Percentiles rank a stretch among this genome's conserved stretches.
phyloP scores from a whole-genome alignment of 495 filamentous ascomycete genomes.

The Tuber microsphaerosporum region DNA sequence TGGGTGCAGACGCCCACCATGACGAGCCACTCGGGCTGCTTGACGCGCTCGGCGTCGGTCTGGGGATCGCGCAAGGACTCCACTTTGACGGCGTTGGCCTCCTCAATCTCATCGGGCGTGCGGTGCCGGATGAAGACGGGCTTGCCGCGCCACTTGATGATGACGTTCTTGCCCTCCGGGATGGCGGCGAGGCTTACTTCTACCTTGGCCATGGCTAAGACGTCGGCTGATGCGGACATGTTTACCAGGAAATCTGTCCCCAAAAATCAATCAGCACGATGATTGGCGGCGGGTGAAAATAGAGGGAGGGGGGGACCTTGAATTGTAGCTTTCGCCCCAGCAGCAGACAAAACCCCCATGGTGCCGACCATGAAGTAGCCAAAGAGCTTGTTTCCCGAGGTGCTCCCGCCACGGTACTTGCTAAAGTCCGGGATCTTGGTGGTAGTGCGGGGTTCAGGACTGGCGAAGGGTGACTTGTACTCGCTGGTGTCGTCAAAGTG shows the following conservation, averaged over 20 bases:
- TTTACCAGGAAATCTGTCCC: constrained; percentile 91
- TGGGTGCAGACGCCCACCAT: constrained; percentile 99
- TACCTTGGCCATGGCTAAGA: constrained; percentile 98
- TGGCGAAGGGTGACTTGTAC: constrained; percentile 41
- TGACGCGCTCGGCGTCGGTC: constrained; percentile 79
- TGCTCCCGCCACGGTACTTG: constrained; percentile 69
- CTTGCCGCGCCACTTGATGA: constrained; percentile 99
- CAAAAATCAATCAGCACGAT: constrained; percentile 3
- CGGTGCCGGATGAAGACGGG: constrained; percentile 99
- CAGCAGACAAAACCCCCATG: constrained; percentile 79
- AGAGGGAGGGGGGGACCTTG: constrained; percentile 55
- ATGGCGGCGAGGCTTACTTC: constrained; percentile 88
- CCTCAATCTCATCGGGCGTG: constrained; percentile 75
- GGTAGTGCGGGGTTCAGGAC: constrained; percentile 43
- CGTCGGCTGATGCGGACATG: constrained; percentile 98
- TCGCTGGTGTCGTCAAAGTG: constrained; percentile 21
- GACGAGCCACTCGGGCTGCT: constrained; percentile 98
- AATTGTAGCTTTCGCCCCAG: constrained; percentile 92
- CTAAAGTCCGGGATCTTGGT: constrained; percentile 80
- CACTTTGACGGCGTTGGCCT: constrained; percentile 72
- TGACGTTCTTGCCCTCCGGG: constrained; percentile 99
- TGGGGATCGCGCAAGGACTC: constrained; percentile 81
- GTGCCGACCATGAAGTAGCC: constrained; percentile 97
- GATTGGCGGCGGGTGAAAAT: background rate
- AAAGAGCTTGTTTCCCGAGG: constrained; percentile 73